Base-by-base conservation (phyloP, 2,329 filamentous ascomycete species). In the Verticillium alfalfae region DNA sequence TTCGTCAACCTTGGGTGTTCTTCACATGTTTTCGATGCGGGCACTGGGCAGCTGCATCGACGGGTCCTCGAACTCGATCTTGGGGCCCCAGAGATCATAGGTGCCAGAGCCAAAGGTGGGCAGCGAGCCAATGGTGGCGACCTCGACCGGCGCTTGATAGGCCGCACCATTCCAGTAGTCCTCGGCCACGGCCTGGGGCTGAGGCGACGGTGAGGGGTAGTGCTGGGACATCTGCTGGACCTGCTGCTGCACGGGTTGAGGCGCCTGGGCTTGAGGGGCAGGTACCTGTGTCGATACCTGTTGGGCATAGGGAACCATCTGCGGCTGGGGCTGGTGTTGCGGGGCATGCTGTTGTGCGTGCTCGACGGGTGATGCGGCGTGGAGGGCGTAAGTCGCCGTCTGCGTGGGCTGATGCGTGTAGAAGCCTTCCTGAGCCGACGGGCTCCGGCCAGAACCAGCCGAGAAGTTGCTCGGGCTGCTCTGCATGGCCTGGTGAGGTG, bases 391-490 rank as follows among this genome's bases (percentile, higher is more conserved):
- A 0, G 78, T 75, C 13, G 81, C 74, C 15, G 78, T 70, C 57
- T 82, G 79, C 1, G 79, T 71, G 2, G 79, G 76, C 34, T 83
- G 81, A 64, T 85, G 84, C 6, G 83, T 84, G 70, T 88, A 89
- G 67, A 84, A 82, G 60, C 78, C 74, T 55, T 85, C 81, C 64
- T 83, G 81, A 10, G 81, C 75, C 22, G 81, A 75, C 1, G 85
- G 81, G 65, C 83, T 84, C 56, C 82, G 79, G 61, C 79, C 79
- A 0, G 84, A 83, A 6, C 78, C 76, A 1, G 84, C 80, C 6
- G 85, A 87, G 71, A 85, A 87, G 67, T 79, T 81, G 62, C 77
- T 80, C 1, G 86, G 84, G 67, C 85, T 88, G 70, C 80, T 87
- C 65, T 86, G 81, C 41, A 86, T 75, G 18, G 84, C 80, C 5